Base-by-base conservation (phyloP, 176 grass and related monocot species). In the Elaeis guineensis region DNA sequence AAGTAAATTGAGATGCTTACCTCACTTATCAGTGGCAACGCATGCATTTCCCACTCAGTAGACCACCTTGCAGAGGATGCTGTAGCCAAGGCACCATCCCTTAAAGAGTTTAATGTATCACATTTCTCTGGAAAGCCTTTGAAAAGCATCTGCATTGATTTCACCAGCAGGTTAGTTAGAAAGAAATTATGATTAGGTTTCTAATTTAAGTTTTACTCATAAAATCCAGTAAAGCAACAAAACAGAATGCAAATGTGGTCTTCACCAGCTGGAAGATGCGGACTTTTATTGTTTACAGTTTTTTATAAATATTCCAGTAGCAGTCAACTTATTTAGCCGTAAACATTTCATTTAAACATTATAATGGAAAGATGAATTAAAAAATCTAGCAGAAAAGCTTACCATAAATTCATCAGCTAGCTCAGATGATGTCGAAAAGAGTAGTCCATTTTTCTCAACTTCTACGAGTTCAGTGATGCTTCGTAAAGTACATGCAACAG, bases 351-450 rank as follows among this genome's bases (percentile, higher is more conserved):
- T 44, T 39, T 39, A 39, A 39, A 39, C 35, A 11, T 39, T 12
- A 39, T n/a, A 12, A 39, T 12, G 35, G 2, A n/a, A 25, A 19
- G 17, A 49, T 53, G 7, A 20, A 54, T 35, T 19, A 49, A 19
- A 59, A 19, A 77, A 30, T 14, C 19, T 28, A 20, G 66, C n/a
- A 44, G 21, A 55, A 23, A 39, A 52, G 11, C 64, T 52, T 71
- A 93, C 88, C 87, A 98, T 78, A 69, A 93, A 76, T 86, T 98
- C 94, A 74, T 98, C 94, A 17, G 94, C 88, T 70, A 98, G 88
- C 74, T 98, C 88, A 7, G 82, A 98, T 50, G 88, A 80, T 30
- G 88, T 81, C 59, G 94, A 93, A 70, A 98, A 98, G 48, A 93
- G 81, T 72, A 93, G 84, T 55, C 94, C 94, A 53, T 93, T 98